Conservation (phyloP, 208 protist genomes). For the Acanthamoeba healyi region DNA sequence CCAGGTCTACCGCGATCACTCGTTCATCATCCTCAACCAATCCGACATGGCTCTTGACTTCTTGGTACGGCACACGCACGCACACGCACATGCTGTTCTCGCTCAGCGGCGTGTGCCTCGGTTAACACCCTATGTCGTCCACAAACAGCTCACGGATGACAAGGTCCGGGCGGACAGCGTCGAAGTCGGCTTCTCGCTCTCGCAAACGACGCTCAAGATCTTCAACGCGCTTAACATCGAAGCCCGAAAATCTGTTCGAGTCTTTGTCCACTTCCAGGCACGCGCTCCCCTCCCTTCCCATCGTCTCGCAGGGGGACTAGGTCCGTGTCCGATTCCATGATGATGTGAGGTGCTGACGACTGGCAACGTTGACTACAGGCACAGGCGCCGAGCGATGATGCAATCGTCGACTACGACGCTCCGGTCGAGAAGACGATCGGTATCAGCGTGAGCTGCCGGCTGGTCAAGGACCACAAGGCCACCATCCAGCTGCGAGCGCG, state of each 20-base stretch:
- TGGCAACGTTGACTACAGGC: neutral
- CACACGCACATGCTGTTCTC: neutral
- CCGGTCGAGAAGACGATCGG: conserved; percentile 70
- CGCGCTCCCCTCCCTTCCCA: neutral
- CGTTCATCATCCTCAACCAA: conserved; percentile 82
- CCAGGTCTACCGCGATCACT: conserved; percentile 78
- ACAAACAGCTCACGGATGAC: conserved; percentile 48
- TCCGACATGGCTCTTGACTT: conserved; percentile 84
- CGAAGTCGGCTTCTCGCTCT: conserved; percentile 83
- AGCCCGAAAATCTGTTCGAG: conserved; percentile 73
- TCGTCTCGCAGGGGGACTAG: too few relatives aligned
- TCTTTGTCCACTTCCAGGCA: conserved; percentile 81
- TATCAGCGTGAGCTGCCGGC: conserved; percentile 80
- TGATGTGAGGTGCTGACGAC: neutral
- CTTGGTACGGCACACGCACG: neutral
- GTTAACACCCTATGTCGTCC: neutral
- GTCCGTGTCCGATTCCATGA: neutral
- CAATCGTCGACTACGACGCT: neutral
- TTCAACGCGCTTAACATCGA: conserved; percentile 74
- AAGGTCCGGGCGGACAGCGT: conserved; percentile 60
- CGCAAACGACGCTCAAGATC: conserved; percentile 70
- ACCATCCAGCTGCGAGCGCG: conserved; percentile 73
- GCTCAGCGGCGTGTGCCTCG: neutral
- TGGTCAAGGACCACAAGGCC: conserved; percentile 81
- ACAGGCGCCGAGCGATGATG: neutral